Evolutionary conservation across 495 filamentous ascomycete species (phyloP).

Genomic region (Daldinia decipiens): DNA sequence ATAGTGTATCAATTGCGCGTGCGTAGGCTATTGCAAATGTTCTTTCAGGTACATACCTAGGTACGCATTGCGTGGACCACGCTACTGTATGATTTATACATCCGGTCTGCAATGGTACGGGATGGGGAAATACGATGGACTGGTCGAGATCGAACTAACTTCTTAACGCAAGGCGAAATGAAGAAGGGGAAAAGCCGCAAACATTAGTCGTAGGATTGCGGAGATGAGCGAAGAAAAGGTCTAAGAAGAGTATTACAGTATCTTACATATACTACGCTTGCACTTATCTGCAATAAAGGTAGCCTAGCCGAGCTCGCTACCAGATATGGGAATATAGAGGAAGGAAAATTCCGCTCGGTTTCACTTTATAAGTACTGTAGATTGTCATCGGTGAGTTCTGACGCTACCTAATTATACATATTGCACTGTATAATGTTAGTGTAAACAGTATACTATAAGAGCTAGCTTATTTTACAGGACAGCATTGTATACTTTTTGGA

Average conservation of each 20-base stretch:
- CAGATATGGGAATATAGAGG: conserved; percentile 31
- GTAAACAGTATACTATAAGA: conserved; percentile 14
- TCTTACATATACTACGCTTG: conserved; percentile 19
- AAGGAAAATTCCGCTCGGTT: conserved; percentile 40
- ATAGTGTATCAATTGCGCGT: background rate
- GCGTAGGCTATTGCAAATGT: conserved; percentile 26
- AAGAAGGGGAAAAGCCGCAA: conserved; percentile 36
- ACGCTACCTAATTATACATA: conserved; percentile 14
- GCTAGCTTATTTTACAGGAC: conserved; percentile 16
- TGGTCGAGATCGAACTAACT: conserved; percentile 39
- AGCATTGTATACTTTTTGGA: conserved; percentile 17
- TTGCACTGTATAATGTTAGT: conserved; percentile 13
- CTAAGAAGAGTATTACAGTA: conserved; percentile 27
- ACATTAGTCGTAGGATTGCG: conserved; percentile 40
- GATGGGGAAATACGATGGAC: conserved; percentile 21
- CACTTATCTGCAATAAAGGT: conserved; percentile 30
- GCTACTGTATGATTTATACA: conserved; percentile 17
- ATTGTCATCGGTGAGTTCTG: conserved; percentile 45
- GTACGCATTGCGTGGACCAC: conserved; percentile 9
- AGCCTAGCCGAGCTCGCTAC: conserved; percentile 44
- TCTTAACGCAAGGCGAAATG: conserved; percentile 38
- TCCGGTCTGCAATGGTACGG: conserved; percentile 30
- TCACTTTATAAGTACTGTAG: conserved; percentile 33
- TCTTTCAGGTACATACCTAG: conserved; percentile 4
- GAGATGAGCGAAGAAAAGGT: conserved; percentile 38